Conservation (phyloP, 495 filamentous ascomycete species). For the Penicillium crystallinum region DNA sequence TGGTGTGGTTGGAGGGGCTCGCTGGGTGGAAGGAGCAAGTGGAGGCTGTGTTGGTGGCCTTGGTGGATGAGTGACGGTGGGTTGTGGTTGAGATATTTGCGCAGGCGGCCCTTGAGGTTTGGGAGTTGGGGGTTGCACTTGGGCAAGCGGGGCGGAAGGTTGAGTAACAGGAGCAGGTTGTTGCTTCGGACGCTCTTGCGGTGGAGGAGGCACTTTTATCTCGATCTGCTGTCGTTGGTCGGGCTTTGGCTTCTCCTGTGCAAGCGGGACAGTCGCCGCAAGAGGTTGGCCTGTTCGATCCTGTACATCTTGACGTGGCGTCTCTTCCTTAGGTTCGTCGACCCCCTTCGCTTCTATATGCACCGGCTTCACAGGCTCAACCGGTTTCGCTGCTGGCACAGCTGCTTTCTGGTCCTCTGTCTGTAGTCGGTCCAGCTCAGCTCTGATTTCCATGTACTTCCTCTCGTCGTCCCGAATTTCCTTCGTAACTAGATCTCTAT, state of each 20-base stretch:
- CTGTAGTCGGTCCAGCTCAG: conserved; percentile 66
- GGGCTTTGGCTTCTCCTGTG: conserved; percentile 13
- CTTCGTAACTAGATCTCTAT: conserved; percentile 59
- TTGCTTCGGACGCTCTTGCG: conserved; percentile 12
- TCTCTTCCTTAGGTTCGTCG: conserved; percentile 31
- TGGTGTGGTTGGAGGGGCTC: conserved; percentile 17
- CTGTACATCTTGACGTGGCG: conserved; percentile 7
- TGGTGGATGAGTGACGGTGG: conserved; percentile 33
- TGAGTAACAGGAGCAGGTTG: conserved; percentile 1
- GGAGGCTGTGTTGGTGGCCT: conserved; percentile 31
- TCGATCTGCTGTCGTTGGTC: conserved; percentile 11
- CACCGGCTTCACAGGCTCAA: conserved; percentile 14
- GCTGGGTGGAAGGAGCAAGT: conserved; percentile 21
- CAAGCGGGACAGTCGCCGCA: neutral
- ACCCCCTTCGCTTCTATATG: conserved; percentile 35
- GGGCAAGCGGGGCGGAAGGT: conserved; percentile 7
- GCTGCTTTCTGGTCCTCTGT: conserved; percentile 48
- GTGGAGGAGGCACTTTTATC: neutral
- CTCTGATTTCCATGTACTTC: conserved; percentile 54
- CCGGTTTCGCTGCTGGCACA: conserved; percentile 4
- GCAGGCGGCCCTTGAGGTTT: conserved; percentile 24
- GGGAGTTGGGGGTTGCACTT: conserved; percentile 11
- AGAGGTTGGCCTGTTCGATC: conserved; percentile 5
- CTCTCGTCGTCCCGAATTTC: conserved; percentile 73
- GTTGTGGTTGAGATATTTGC: conserved; percentile 22